Evolutionary conservation across 345 rosid genomes (phyloP), one percentile per base, ranked within the genome.

Genomic region (Bruguiera parviflora): DNA sequence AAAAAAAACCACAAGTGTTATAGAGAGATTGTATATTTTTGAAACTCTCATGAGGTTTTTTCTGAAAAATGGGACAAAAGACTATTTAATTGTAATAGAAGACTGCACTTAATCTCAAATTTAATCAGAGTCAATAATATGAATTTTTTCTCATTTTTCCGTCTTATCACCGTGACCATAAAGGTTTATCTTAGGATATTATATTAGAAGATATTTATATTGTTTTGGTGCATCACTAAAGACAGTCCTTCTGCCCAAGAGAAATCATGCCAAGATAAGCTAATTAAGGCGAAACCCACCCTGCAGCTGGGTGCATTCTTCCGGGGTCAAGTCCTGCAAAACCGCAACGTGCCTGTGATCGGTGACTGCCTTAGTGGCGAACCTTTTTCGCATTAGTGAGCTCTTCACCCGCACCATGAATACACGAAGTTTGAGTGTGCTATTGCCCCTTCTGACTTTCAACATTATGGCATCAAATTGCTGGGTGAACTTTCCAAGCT

Each of bases 281-380:
- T 2, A 33, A 33, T 33, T 33, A 33, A 33, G 11, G 39, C 10
- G 2, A 62, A 24, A 27, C 67, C 58, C 47, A 79, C 76, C 88
- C 58, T 78, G 86, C 19, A 86, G 73, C 18, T 81, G 81, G 0
- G 64, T 51, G 76, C 88, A 84, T 63, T 80, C 32, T 8, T 86
- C 85, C 5, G 70, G 63, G 71, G 73, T 81, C 69, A 79, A 65
- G 49, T 84, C 82, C 11, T 74, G 82, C 31, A 86, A 58, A 68
- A 82, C 74, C 10, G 78, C 83, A 56, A 79, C 75, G 64, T 80
- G 86, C 53, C 88, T 70, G 10, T 84, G 85, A 18, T 82, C 86
- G 2, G 19, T 72, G 3, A 68, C 66, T 0, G 82, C 84, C 72
- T 47, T 64, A 28, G 80, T 70, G 9, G 82, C 71, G 63, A 64